Conservation (phyloP, 163 green algal species). For the Chloromonas sp. region DNA sequence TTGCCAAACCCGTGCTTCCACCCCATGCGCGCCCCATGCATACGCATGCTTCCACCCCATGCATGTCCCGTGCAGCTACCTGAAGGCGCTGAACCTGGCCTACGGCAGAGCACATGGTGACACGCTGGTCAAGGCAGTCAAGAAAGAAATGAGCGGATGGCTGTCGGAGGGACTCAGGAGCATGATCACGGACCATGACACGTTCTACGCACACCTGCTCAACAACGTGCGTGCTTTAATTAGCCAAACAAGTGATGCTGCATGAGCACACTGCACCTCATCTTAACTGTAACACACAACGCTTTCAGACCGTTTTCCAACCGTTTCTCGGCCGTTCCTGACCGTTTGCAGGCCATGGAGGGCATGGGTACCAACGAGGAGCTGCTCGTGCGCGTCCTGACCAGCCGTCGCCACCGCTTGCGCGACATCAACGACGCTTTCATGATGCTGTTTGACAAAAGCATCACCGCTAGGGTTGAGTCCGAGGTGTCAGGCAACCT, state of each 20-base stretch:
- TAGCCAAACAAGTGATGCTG: too few relatives aligned
- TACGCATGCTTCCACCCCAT: not conserved
- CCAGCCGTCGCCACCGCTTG: not conserved
- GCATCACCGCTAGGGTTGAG: not conserved
- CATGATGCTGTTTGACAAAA: not conserved
- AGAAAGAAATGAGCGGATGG: constrained; percentile 1
- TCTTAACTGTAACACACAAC: too few relatives aligned
- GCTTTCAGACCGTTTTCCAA: too few relatives aligned
- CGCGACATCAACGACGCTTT: not conserved
- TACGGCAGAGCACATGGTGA: not conserved
- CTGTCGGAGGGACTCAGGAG: not conserved
- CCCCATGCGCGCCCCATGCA: not conserved
- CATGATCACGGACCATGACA: constrained; percentile 4
- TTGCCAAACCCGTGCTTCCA: too few relatives aligned
- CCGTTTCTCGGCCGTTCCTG: too few relatives aligned
- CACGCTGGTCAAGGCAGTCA: not conserved
- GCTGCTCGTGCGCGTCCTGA: not conserved
- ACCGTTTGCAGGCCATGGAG: not conserved
- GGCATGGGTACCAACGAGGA: not conserved
- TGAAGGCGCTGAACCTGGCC: constrained; percentile 5
- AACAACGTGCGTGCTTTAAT: not conserved
- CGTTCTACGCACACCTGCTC: not conserved
- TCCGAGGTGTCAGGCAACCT: not conserved
- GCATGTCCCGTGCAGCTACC: not conserved
- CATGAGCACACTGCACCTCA: too few relatives aligned